Evolutionary conservation across 164 flowering plant species (phyloP), one percentile per base, ranked within the genome.

Genomic region (Sextonia rubra): DNA sequence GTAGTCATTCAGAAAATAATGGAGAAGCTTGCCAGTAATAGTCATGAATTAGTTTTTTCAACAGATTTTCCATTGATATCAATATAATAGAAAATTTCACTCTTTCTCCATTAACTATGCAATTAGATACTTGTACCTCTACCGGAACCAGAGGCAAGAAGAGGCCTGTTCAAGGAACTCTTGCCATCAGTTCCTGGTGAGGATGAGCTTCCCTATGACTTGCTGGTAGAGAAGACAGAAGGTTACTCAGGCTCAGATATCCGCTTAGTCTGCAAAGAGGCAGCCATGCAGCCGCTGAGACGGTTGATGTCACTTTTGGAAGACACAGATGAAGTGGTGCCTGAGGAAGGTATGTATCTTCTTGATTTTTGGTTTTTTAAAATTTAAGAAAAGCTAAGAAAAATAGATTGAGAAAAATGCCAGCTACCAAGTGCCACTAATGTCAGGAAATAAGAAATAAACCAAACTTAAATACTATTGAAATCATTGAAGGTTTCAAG

Each of bases 181-280:
- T 78, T 96, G 74, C 91, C 90, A 23, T 70, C 85, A 11, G 66
- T 70, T 9, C 69, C 81, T 65, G 88, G 77, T 5, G 90, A 85
- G 52, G 87, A 80, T 71, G 32, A 77, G 37, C 86, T 96, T 76
- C 92, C 96, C 22, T 88, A 88, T 81, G 93, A 93, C 80, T 23
- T 91, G 30, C 76, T 96, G 77, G 90, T 94, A 26, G 98, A 92
- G 37, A 85, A 55, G 68, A 87, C 97, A 8, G 94, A 92, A 82
- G 98, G 97, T 12, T 96, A 79, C 79, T 96, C 99, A 6, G 99
- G 99, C 77, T 96, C 99, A 24, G 98, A 96, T 83, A 90, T 96
- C 69, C 89, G 98, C 58, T 77, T 96, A 69, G 79, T 96, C 3
- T 93, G 98, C 84, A 96, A 96, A 79, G 98, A 96, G 83, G 94